These are phyloP conservation scores for Fallopia convolvulus DNA, from an alignment of 148 eudicot genomes.

Conservation along the genomic window DNA sequence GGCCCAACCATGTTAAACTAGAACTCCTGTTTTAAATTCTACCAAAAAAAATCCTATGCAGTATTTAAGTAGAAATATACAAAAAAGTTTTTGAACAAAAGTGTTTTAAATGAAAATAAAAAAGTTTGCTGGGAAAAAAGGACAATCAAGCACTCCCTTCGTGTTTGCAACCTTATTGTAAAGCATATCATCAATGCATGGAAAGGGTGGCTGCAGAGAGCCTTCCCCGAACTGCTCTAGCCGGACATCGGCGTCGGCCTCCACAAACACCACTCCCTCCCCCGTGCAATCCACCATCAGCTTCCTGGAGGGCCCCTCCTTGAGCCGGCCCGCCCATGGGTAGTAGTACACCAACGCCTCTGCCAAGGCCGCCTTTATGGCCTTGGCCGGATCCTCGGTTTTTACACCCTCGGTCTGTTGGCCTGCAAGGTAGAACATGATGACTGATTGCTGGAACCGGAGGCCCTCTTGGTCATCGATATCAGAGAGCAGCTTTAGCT, in stretches of 20 bases:
- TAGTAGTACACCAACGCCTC: slow-evolving; percentile 35
- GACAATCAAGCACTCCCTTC: neutral
- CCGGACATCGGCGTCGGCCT: slow-evolving; percentile 17
- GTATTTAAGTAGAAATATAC: too few species aligned
- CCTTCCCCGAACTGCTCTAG: slow-evolving; percentile 15
- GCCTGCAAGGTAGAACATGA: slow-evolving; percentile 23
- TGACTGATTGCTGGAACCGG: slow-evolving; percentile 30
- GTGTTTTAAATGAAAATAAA: too few species aligned
- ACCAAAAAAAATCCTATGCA: too few species aligned
- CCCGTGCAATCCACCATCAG: slow-evolving; percentile 23
- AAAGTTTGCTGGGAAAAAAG: too few species aligned
- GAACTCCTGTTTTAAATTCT: too few species aligned
- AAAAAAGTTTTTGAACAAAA: too few species aligned
- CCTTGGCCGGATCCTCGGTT: slow-evolving; percentile 19
- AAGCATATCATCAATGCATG: slow-evolving; percentile 7
- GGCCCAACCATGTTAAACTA: too few species aligned
- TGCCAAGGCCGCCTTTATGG: slow-evolving; percentile 31
- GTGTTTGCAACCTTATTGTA: slow-evolving; percentile 3
- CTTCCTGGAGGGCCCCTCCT: slow-evolving; percentile 25
- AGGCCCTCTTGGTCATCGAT: slow-evolving; percentile 38
- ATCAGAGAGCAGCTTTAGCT: slow-evolving; percentile 31
- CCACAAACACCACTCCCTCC: slow-evolving; percentile 18
- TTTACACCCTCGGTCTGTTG: neutral
- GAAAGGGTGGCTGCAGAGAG: slow-evolving; percentile 2
- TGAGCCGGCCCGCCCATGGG: slow-evolving; percentile 32